Evolutionary conservation across 2,329 filamentous ascomycete species (phyloP).

Genomic region (Botrytis byssoidea): DNA sequence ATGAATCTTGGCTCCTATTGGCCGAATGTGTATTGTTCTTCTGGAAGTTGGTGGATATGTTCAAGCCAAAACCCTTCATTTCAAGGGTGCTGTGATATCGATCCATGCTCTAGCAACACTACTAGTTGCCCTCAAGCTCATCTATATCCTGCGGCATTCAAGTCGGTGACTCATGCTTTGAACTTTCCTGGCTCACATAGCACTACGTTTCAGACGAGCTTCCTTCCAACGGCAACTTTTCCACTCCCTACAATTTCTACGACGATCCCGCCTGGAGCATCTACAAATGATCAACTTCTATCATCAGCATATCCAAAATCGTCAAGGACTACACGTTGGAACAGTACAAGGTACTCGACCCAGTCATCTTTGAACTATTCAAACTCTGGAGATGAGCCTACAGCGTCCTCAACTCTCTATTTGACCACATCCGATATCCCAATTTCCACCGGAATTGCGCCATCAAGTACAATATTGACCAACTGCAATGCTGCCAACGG

Average conservation of each 20-base stretch:
- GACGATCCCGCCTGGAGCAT: not conserved
- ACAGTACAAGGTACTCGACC: not conserved
- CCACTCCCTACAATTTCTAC: not conserved
- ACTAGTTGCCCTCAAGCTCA: not conserved
- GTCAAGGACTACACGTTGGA: not conserved
- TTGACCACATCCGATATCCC: not conserved
- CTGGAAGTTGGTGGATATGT: slow-evolving; percentile 24
- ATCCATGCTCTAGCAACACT: slow-evolving; percentile 20
- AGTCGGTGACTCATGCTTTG: not conserved
- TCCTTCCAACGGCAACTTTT: not conserved
- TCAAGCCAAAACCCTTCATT: slow-evolving; percentile 23
- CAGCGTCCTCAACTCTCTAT: not conserved
- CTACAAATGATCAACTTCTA: not conserved
- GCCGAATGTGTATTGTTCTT: slow-evolving; percentile 24
- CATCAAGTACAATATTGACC: not conserved
- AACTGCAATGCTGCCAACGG: too few relatives aligned
- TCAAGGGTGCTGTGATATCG: slow-evolving; percentile 25
- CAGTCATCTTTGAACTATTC: not conserved
- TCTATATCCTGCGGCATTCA: slow-evolving; percentile 7
- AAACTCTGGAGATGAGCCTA: not conserved
- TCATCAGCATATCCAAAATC: not conserved
- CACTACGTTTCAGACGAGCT: not conserved
- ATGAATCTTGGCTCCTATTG: slow-evolving; percentile 21
- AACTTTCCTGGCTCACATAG: not conserved
- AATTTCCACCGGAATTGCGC: not conserved